Conservation (phyloP, 179 eudicot species). For the Beta macrorhiza region DNA sequence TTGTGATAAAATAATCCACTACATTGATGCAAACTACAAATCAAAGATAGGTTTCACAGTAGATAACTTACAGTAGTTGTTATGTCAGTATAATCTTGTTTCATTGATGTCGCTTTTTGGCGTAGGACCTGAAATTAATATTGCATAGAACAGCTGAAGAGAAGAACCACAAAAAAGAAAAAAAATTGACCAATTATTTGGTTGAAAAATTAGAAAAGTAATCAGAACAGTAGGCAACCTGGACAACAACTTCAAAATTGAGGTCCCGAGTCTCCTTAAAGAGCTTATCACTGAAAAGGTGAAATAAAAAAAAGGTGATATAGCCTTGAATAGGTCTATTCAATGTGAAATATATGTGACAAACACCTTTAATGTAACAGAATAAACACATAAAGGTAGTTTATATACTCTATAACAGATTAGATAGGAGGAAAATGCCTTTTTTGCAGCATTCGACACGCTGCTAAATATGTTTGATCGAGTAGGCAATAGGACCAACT, state of each 20-base stretch:
- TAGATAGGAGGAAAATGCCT: neutral
- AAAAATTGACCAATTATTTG: constrained; percentile 1
- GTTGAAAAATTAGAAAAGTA: neutral
- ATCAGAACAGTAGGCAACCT: constrained; percentile 58
- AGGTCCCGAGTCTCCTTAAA: constrained; percentile 91
- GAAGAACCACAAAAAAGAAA: constrained; percentile 22
- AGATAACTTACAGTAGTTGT: constrained; percentile 59
- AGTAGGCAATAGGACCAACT: neutral
- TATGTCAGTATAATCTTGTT: constrained; percentile 91
- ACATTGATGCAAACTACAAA: constrained; percentile 8
- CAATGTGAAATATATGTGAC: neutral
- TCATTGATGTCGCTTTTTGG: constrained; percentile 97
- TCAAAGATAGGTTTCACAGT: neutral
- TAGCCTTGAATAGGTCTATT: constrained; percentile 10
- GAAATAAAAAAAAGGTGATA: constrained; percentile 19
- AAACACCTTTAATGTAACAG: neutral
- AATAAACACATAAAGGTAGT: neutral
- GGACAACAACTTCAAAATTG: constrained; percentile 96
- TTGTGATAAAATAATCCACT: neutral
- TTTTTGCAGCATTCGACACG: neutral
- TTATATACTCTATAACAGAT: too few species aligned
- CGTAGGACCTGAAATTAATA: constrained; percentile 82
- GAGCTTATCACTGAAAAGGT: constrained; percentile 73
- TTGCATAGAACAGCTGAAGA: constrained; percentile 35
- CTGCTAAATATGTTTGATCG: neutral